Evolutionary conservation across 139 green algal genomes (phyloP).

Genomic region (Pleodorina starrii): DNA sequence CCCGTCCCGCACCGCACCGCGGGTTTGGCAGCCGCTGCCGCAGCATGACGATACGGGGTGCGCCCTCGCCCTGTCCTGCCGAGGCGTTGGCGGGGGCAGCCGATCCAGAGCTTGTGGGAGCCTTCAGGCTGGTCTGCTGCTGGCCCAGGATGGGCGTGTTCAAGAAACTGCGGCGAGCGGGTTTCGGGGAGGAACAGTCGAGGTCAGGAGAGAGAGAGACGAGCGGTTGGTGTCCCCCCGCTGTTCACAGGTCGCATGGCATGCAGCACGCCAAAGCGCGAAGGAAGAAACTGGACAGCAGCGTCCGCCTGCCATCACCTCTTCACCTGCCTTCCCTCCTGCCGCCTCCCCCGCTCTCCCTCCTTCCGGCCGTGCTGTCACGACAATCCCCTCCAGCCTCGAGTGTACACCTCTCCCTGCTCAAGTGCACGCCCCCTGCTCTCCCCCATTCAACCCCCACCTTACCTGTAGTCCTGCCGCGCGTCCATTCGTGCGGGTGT

Average conservation of each 20-base stretch:
- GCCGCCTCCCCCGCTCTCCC: no score
- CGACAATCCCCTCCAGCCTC: no score
- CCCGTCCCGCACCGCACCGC: not conserved
- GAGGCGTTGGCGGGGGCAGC: not conserved
- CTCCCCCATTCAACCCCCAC: not conserved
- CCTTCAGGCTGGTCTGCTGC: no score
- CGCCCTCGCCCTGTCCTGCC: not conserved
- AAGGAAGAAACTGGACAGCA: no score
- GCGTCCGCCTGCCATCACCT: no score
- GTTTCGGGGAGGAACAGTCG: not conserved
- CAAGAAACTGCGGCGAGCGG: constrained; percentile 23
- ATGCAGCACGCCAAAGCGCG: no score
- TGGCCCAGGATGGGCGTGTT: not conserved
- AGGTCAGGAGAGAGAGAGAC: no score
- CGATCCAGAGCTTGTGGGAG: no score
- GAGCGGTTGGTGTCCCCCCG: no score
- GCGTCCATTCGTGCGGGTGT: not conserved
- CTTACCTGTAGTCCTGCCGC: constrained; percentile 35
- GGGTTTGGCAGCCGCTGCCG: constrained; percentile 65
- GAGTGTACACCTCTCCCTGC: not conserved
- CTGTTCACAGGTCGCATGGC: no score
- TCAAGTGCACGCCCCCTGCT: not conserved
- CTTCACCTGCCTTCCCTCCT: no score
- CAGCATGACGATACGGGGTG: constrained; percentile 52
- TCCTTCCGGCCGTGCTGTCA: no score